These are phyloP conservation scores for Epithele typhae DNA, from an alignment of 768 basidiomycete species.

Conservation along the genomic window DNA sequence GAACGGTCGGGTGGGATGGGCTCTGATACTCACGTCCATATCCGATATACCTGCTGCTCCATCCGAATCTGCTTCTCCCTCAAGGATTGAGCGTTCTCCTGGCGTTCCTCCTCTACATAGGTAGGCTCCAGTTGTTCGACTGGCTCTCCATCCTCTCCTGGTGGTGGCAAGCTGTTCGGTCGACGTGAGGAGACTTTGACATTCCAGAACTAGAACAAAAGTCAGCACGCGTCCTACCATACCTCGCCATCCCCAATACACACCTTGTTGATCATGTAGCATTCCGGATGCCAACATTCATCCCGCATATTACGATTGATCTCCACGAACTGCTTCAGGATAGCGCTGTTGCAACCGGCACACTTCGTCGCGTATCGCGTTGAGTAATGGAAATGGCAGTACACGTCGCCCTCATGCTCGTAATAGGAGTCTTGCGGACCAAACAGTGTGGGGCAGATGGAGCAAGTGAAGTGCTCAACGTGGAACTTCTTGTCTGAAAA, in stretches of 20 bases:
- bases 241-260: background rate
- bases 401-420: slow-evolving; percentile 96
- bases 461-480: slow-evolving; percentile 99
- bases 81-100: slow-evolving; percentile 72
- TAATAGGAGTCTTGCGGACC: slow-evolving; percentile 99
- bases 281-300: slow-evolving; percentile 99
- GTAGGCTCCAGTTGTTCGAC: slow-evolving; percentile 36
- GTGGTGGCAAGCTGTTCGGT: slow-evolving; percentile 50
- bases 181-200: slow-evolving; percentile 84
- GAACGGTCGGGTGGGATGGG: background rate
- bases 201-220: slow-evolving; percentile 86
- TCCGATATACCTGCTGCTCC: slow-evolving; percentile 97
- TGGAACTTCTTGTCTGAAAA: slow-evolving; percentile 96
- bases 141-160: slow-evolving; percentile 46
- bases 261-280: slow-evolving; percentile 99
- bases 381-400: slow-evolving; percentile 99
- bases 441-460: slow-evolving; percentile 91
- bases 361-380: slow-evolving; percentile 98
- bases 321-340: slow-evolving; percentile 98
- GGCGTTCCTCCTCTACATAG: slow-evolving; percentile 73
- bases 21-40: slow-evolving; percentile 98
- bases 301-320: slow-evolving; percentile 98
- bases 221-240: too few relatives aligned
- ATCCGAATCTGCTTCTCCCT: slow-evolving; percentile 89
- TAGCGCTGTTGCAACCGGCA: slow-evolving; percentile 94